These are phyloP conservation scores for Laburnicola sp. DNA, from an alignment of 2,329 filamentous ascomycete species.

Conservation along the genomic window DNA sequence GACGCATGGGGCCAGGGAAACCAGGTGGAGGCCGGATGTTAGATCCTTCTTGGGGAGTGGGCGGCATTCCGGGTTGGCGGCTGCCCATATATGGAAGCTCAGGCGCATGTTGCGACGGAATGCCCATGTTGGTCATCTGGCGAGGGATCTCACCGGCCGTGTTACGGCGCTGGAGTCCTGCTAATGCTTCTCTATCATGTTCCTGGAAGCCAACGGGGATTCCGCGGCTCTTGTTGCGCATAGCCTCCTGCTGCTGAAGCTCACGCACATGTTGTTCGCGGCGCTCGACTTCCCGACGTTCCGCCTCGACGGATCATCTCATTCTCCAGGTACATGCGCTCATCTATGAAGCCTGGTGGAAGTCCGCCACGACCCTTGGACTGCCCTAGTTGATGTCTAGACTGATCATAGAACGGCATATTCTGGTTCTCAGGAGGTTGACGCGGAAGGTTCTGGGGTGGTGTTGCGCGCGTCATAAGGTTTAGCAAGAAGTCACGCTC, in stretches of 20 bases:
- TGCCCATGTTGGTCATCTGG: constrained; percentile 47
- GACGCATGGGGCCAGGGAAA: constrained; percentile 42
- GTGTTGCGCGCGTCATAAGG: constrained; percentile 63
- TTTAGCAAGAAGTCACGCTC: constrained; percentile 83
- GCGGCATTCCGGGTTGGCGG: constrained; percentile 42
- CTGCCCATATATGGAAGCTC: constrained; percentile 42
- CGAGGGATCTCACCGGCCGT: constrained; percentile 41
- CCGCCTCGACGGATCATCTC: constrained; percentile 39
- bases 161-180: constrained; percentile 42
- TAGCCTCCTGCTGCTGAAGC: constrained; percentile 39
- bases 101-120: constrained; percentile 44
- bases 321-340: constrained; percentile 25
- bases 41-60: constrained; percentile 40
- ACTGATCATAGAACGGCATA: constrained; percentile 40
- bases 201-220: constrained; percentile 39
- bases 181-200: constrained; percentile 39
- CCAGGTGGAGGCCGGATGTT: constrained; percentile 44
- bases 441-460: constrained; percentile 43
- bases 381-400: constrained; percentile 37
- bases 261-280: constrained; percentile 39
- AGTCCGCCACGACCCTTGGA: constrained; percentile 43
- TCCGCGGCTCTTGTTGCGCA: constrained; percentile 38
- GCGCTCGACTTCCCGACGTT: constrained; percentile 36
- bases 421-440: constrained; percentile 36
- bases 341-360: constrained; percentile 44